Evolutionary conservation across 352 stramenopile species (phyloP), one percentile per base, ranked within the genome.

Genomic region (Globisporangium middletonii): DNA sequence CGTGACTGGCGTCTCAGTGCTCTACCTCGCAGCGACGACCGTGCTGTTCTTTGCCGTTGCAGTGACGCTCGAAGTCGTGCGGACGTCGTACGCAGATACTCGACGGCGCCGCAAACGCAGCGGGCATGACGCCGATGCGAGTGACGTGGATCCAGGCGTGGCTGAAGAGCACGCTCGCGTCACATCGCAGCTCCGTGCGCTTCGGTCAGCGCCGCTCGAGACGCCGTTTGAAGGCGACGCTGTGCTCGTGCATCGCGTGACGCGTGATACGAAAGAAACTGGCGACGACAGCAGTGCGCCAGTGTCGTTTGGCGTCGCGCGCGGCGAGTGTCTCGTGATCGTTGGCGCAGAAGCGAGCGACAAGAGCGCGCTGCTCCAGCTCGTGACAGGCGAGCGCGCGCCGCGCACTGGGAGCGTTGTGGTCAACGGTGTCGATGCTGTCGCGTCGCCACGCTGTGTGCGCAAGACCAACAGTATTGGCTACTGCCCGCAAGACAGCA

Each of bases 401-500:
- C 54, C 63, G 15, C 47, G 59, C 4, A 47, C 47, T 7, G 69
- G 65, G 4, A 38, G 38, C 8, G 63, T 60, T 13, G 16, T 59
- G 0, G 18, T 77, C 38, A 44, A 47, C 28, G 69, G 69, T 4
- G 45, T 59, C 7, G 69, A 77, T 37, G 55, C 42, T 4, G 18
- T 71, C 9, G 4, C 63, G 43, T 35, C 50, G 63, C 23, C 68
- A 73, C 38, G 45, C 23, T 0, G 38, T 16, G 28, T 72, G 28
- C 60, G 62, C 1, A 30, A 64, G 26, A 26, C 43, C 5, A 60
- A 69, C 4, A 47, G 61, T 7, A 69, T 94, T 11, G 85, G 84
- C 7, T 94, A 94, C 58, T 96, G 86, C 62, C 77, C 86, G 13
- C 83, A 94, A 51, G 57, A 62, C 5, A 54, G 57, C 38, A 57